These are phyloP conservation scores for Malus hybrid DNA, from an alignment of 331 rosid species.

Conservation along the genomic window DNA sequence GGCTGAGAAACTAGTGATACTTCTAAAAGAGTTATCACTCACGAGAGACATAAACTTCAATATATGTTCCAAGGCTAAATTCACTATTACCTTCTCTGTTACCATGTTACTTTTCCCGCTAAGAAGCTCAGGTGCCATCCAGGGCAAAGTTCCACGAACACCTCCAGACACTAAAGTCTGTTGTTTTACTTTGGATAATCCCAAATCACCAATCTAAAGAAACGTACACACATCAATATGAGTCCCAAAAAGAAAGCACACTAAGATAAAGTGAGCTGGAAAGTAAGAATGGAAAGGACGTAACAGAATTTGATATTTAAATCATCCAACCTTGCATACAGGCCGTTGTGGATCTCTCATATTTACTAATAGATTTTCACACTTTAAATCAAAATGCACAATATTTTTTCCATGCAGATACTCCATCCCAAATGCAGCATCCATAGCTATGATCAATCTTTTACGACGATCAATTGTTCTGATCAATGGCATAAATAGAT, in stretches of 20 bases:
- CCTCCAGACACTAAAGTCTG: slow-evolving; percentile 98
- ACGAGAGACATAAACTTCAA: slow-evolving; percentile 3
- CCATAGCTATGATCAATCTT: slow-evolving; percentile 97
- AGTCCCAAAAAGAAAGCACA: slow-evolving; percentile 5
- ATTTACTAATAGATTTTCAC: slow-evolving; percentile 91
- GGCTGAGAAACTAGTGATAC: slow-evolving; percentile 1
- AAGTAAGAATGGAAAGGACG: background rate
- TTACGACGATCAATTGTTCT: slow-evolving; percentile 99
- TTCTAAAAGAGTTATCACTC: slow-evolving; percentile 3
- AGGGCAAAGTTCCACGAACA: slow-evolving; percentile 96
- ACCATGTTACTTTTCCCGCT: slow-evolving; percentile 98
- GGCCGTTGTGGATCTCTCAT: slow-evolving; percentile 99
- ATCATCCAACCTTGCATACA: slow-evolving; percentile 74
- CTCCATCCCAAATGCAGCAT: slow-evolving; percentile 99
- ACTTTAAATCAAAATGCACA: slow-evolving; percentile 98
- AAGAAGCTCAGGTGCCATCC: slow-evolving; percentile 99
- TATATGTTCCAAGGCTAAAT: slow-evolving; percentile 5
- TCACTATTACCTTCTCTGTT: slow-evolving; percentile 68
- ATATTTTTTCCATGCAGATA: slow-evolving; percentile 92
- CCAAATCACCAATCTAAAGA: slow-evolving; percentile 94
- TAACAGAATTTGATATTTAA: background rate
- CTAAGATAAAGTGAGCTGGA: background rate
- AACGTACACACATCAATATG: slow-evolving; percentile 9
- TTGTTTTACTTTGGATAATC: slow-evolving; percentile 97
- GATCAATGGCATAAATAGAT: slow-evolving; percentile 15